These are phyloP conservation scores for Cladophialophora psammophila DNA, from an alignment of 2,329 filamentous ascomycete species.

Conservation along the genomic window DNA sequence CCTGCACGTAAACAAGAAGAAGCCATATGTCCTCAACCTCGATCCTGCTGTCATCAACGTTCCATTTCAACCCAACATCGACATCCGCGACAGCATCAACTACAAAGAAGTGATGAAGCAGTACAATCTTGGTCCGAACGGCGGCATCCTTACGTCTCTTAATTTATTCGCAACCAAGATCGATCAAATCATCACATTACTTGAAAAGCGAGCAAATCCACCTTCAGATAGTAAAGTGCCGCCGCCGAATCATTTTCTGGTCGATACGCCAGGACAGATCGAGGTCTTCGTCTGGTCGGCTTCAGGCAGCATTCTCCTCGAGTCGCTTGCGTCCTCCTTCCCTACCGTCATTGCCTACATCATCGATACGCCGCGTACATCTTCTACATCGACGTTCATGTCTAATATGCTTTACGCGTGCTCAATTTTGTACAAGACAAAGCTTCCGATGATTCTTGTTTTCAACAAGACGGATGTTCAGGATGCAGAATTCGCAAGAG, in stretches of 20 bases:
- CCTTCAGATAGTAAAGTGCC: constrained; percentile 67
- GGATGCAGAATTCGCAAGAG: constrained; percentile 87
- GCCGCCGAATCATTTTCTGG: constrained; percentile 80
- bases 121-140: constrained; percentile 96
- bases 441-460: constrained; percentile 96
- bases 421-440: constrained; percentile 98
- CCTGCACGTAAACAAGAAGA: constrained; percentile 78
- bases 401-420: constrained; percentile 99
- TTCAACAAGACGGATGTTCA: constrained; percentile 99
- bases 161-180: constrained; percentile 99
- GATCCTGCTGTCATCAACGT: constrained; percentile 93
- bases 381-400: constrained; percentile 97
- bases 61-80: constrained; percentile 96
- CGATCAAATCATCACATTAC: constrained; percentile 85
- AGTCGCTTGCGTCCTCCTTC: constrained; percentile 90
- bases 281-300: constrained; percentile 99
- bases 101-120: constrained; percentile 99
- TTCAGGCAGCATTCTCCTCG: constrained; percentile 89
- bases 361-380: constrained; percentile 93
- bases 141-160: constrained; percentile 91
- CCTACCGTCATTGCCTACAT: constrained; percentile 97
- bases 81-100: constrained; percentile 98
- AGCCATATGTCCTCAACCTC: constrained; percentile 95
- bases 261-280: constrained; percentile 97
- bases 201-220: constrained; percentile 84